A percentile compares a stretch with the other conserved stretches of the same genome.
Conservation (phyloP, 768 basidiomycete genomes). For the Amanita subjunquillea region DNA sequence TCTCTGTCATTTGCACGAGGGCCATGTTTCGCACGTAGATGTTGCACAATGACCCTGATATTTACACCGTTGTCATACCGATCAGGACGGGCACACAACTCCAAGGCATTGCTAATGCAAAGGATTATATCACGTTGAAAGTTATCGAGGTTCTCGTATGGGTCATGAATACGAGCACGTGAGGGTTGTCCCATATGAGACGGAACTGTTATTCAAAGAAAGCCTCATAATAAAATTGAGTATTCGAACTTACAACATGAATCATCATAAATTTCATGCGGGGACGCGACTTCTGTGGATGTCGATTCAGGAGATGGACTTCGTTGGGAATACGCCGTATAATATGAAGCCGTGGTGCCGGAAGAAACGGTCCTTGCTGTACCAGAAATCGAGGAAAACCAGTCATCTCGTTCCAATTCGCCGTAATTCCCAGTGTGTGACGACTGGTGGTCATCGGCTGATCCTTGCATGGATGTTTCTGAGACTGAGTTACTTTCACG, state of each 20-base stretch:
- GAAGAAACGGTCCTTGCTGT: not conserved
- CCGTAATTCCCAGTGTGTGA: not conserved
- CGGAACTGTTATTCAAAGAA: not conserved
- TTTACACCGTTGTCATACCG: conserved; percentile 9
- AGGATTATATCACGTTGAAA: conserved; percentile 16
- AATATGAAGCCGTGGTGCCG: not conserved
- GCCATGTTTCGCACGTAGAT: not conserved
- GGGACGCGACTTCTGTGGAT: not conserved
- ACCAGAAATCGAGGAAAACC: not conserved
- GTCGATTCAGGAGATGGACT: not conserved
- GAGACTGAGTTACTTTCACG: not conserved
- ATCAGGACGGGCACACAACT: conserved; percentile 1
- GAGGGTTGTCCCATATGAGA: not conserved
- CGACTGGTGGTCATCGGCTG: not conserved
- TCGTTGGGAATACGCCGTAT: not conserved
- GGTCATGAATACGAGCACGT: conserved; percentile 7
- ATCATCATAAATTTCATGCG: not conserved
- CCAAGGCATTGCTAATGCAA: conserved; percentile 6
- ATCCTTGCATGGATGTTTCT: not conserved
- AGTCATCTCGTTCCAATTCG: conserved; percentile 1
- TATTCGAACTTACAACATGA: not conserved
- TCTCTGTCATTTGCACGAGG: conserved; percentile 1
- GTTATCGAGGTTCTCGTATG: conserved; percentile 12
- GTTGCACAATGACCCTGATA: conserved; percentile 7
- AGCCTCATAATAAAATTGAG: not conserved